Conservation (phyloP, 192 early-diverging fungal species). For the Umbelopsis sp. region DNA sequence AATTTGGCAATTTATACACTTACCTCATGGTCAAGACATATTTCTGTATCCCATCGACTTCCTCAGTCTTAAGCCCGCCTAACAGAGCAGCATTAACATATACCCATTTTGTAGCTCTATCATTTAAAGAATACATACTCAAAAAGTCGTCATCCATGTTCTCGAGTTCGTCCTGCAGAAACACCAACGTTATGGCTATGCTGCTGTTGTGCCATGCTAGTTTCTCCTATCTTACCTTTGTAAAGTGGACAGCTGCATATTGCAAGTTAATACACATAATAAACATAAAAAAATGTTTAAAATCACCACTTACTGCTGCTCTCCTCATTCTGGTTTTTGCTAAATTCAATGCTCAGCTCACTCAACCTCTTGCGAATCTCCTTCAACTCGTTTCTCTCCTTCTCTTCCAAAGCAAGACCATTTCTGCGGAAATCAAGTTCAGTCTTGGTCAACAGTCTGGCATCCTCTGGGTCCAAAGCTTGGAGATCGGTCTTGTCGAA, state of each 20-base stretch:
- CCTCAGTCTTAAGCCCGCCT: constrained; percentile 55
- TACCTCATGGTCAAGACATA: constrained; percentile 78
- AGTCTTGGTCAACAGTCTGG: constrained; percentile 71
- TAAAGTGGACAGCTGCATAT: constrained; percentile 49
- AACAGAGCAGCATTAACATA: not conserved
- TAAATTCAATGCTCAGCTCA: constrained; percentile 72
- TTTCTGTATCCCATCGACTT: constrained; percentile 62
- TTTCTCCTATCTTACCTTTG: constrained; percentile 34
- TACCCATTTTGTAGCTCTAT: not conserved
- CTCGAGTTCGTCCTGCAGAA: constrained; percentile 58
- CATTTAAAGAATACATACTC: constrained; percentile 26
- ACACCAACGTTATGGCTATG: not conserved
- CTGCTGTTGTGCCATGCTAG: constrained; percentile 1
- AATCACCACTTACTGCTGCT: constrained; percentile 53
- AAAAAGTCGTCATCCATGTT: constrained; percentile 77
- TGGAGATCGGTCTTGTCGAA: constrained; percentile 50
- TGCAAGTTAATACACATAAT: constrained; percentile 10
- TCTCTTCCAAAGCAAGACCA: constrained; percentile 68
- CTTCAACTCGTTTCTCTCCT: constrained; percentile 62
- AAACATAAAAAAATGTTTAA: constrained; percentile 32
- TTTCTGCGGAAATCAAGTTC: constrained; percentile 67
- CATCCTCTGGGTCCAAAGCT: constrained; percentile 61
- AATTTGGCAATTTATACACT: constrained; percentile 36
- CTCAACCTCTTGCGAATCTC: constrained; percentile 68
- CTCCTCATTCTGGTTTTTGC: constrained; percentile 72